phyloP scores from a whole-genome alignment of 495 filamentous ascomycete species.

The Penicillium turbatum region DNA sequence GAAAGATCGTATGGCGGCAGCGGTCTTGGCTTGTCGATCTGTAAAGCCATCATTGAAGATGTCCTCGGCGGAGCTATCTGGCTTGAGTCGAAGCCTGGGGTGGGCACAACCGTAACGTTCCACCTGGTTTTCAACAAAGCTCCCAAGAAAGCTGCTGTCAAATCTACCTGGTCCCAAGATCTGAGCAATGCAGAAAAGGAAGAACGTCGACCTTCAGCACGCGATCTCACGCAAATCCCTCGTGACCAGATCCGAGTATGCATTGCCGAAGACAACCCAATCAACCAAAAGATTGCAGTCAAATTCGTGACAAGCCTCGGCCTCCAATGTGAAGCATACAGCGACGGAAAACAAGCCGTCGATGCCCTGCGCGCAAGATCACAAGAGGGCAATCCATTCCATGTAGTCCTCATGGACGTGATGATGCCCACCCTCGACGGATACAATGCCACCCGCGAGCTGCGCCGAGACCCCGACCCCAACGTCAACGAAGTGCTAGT shows the following conservation, averaged over 20 bases:
- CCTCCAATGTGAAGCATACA: conserved; percentile 77
- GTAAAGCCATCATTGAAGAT: conserved; percentile 90
- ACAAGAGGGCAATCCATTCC: conserved; percentile 60
- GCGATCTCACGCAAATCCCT: conserved; percentile 65
- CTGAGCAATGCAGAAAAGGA: conserved; percentile 27
- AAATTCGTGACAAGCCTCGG: conserved; percentile 82
- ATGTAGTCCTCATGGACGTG: conserved; percentile 87
- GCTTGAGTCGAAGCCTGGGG: conserved; percentile 69
- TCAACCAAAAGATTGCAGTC: conserved; percentile 88
- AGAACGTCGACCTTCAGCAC: conserved; percentile 28
- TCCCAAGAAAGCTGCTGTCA: conserved; percentile 51
- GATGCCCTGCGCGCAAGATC: conserved; percentile 74
- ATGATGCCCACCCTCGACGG: conserved; percentile 93
- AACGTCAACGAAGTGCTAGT: conserved; percentile 72
- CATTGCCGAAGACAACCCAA: conserved; percentile 88
- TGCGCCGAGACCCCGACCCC: conserved; percentile 69
- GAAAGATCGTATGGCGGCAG: conserved; percentile 86
- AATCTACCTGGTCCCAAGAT: conserved; percentile 54
- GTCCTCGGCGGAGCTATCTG: conserved; percentile 81
- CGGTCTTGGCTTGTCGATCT: conserved; percentile 86
- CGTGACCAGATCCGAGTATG: conserved; percentile 76
- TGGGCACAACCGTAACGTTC: conserved; percentile 84
- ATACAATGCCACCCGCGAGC: conserved; percentile 82
- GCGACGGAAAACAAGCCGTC: conserved; percentile 79
- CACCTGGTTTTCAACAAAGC: conserved; percentile 78